Conservation (phyloP, 2,329 filamentous ascomycete genomes). For the Diaporthe longicolla region DNA sequence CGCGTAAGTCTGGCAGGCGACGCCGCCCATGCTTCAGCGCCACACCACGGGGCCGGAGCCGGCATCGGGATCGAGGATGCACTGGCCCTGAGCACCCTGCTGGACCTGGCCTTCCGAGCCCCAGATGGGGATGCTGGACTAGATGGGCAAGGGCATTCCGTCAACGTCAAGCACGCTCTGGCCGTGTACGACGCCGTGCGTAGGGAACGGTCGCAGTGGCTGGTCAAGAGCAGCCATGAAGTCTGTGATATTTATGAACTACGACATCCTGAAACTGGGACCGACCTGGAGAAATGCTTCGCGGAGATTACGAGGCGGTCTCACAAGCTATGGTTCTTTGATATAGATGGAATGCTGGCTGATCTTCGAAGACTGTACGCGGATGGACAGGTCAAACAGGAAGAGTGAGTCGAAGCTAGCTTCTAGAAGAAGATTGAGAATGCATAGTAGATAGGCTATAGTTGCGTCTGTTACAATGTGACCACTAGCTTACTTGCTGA, state of each 20-base stretch:
- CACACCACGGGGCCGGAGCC: constrained; percentile 69
- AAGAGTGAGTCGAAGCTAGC: too few species aligned
- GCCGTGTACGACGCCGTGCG: constrained; percentile 55
- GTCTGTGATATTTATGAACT: constrained; percentile 57
- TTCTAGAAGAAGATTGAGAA: too few species aligned
- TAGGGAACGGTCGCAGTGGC: constrained; percentile 58
- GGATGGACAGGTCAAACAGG: too few species aligned
- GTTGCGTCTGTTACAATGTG: too few species aligned
- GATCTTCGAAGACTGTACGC: too few species aligned
- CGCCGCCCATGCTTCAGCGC: constrained; percentile 68
- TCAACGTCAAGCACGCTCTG: constrained; percentile 50
- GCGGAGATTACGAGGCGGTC: constrained; percentile 54
- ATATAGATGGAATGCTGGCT: constrained; percentile 53
- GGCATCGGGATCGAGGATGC: constrained; percentile 70
- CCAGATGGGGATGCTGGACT: too few species aligned
- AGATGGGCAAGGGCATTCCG: too few species aligned
- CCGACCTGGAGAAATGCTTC: constrained; percentile 54
- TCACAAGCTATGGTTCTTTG: constrained; percentile 55
- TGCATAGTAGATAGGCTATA: too few species aligned
- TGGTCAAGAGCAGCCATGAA: constrained; percentile 57
- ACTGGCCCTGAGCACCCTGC: constrained; percentile 57
- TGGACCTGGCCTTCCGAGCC: constrained; percentile 44
- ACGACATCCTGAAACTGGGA: constrained; percentile 47
- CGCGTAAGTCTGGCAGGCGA: constrained; percentile 66
- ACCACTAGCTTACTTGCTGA: too few species aligned